Evolutionary conservation across 768 basidiomycete species (phyloP).

Genomic region (Russula abietina): DNA sequence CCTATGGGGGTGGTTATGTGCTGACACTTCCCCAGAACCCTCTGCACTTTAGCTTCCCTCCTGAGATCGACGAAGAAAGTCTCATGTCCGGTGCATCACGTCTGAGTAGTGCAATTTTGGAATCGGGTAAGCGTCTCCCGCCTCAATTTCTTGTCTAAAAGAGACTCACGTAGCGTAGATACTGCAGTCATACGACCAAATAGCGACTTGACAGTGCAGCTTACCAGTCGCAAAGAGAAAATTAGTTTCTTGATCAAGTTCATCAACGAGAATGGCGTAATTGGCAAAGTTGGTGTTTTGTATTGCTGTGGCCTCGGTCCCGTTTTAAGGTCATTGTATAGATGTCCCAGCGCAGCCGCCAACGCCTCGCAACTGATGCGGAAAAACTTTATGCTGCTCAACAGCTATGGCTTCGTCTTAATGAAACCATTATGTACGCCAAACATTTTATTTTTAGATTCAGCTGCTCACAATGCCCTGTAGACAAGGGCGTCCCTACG

Average conservation of each 20-base stretch:
- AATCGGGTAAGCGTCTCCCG: constrained; percentile 50
- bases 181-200: constrained; percentile 61
- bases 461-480: background rate
- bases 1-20: background rate
- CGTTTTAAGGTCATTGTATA: constrained; percentile 30
- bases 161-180: constrained; percentile 37
- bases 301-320: background rate
- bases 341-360: constrained; percentile 77
- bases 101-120: constrained; percentile 61
- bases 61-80: constrained; percentile 70
- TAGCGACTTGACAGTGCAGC: constrained; percentile 74
- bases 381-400: constrained; percentile 81
- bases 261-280: constrained; percentile 78
- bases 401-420: constrained; percentile 75
- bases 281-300: constrained; percentile 54
- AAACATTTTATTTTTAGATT: background rate
- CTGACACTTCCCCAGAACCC: constrained; percentile 49
- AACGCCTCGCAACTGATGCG: constrained; percentile 71
- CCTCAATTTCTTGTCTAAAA: background rate
- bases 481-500: constrained; percentile 52
- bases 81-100: constrained; percentile 76
- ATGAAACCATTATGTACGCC: constrained; percentile 57
- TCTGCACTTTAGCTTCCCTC: constrained; percentile 72
- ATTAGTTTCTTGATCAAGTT: constrained; percentile 83
- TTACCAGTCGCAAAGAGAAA: constrained; percentile 67